Evolutionary conservation across 495 filamentous ascomycete species (phyloP).

Genomic region (Penicillium maclennaniae): DNA sequence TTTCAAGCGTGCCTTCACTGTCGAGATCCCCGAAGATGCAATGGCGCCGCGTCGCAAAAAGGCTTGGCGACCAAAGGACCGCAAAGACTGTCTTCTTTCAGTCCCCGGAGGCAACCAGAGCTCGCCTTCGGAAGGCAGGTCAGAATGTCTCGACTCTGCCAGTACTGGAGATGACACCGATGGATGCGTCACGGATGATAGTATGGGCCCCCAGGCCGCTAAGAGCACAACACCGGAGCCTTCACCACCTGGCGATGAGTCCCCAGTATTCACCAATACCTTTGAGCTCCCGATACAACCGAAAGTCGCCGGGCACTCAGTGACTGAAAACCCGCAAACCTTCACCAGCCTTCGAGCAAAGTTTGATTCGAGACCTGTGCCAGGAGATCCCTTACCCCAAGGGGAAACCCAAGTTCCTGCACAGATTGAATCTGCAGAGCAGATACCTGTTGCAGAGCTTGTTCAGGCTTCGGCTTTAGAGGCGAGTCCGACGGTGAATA

Average conservation of each 20-base stretch:
- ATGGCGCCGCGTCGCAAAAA: conserved; percentile 61
- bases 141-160: conserved; percentile 23
- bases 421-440: not conserved
- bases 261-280: conserved; percentile 11
- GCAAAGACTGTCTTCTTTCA: conserved; percentile 37
- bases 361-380: conserved; percentile 38
- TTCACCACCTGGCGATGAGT: conserved; percentile 23
- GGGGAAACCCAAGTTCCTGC: not conserved
- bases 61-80: conserved; percentile 65
- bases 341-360: conserved; percentile 43
- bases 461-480: not conserved
- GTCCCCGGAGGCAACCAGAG: conserved; percentile 8
- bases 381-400: conserved; percentile 19
- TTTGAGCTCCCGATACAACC: conserved; percentile 14
- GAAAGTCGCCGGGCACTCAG: conserved; percentile 21
- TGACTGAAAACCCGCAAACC: conserved; percentile 41
- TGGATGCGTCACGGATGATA: conserved; percentile 39
- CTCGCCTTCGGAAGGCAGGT: conserved; percentile 7
- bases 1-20: conserved; percentile 70
- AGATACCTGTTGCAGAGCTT: not conserved
- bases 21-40: conserved; percentile 68
- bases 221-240: conserved; percentile 26
- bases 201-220: conserved; percentile 26
- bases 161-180: conserved; percentile 39
- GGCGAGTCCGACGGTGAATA: not conserved